phyloP scores from a whole-genome alignment of 306 rosid species.

The Lathyrus oleraceus region DNA sequence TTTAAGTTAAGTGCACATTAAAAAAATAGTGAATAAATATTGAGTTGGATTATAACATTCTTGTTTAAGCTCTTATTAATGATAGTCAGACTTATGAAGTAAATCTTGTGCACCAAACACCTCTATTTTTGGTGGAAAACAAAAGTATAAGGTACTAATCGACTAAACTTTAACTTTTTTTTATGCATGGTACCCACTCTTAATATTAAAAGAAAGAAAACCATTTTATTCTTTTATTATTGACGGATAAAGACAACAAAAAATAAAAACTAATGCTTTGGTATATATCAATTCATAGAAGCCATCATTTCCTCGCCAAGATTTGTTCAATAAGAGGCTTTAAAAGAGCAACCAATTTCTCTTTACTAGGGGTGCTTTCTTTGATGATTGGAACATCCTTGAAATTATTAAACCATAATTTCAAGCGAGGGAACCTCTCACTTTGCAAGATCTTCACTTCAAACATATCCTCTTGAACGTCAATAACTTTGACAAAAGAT shows the following conservation, averaged over 20 bases:
- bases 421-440: constrained; percentile 30
- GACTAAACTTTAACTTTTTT: neutral
- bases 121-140: neutral
- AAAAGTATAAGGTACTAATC: neutral
- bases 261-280: neutral
- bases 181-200: neutral
- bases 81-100: neutral
- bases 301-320: constrained; percentile 6
- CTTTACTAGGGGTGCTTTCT: constrained; percentile 35
- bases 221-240: constrained; percentile 1
- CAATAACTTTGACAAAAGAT: neutral
- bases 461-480: constrained; percentile 10
- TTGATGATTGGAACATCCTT: constrained; percentile 23
- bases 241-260: neutral
- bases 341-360: neutral
- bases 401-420: constrained; percentile 38
- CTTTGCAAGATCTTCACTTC: constrained; percentile 28
- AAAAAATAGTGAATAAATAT: neutral
- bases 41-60: neutral
- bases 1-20: neutral
- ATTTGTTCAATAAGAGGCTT: neutral
- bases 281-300: neutral
- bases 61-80: neutral
- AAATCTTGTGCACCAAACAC: neutral
- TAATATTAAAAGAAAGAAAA: neutral